Conservation (phyloP, 2,329 filamentous ascomycete genomes). For the Thielaviopsis musarum region DNA sequence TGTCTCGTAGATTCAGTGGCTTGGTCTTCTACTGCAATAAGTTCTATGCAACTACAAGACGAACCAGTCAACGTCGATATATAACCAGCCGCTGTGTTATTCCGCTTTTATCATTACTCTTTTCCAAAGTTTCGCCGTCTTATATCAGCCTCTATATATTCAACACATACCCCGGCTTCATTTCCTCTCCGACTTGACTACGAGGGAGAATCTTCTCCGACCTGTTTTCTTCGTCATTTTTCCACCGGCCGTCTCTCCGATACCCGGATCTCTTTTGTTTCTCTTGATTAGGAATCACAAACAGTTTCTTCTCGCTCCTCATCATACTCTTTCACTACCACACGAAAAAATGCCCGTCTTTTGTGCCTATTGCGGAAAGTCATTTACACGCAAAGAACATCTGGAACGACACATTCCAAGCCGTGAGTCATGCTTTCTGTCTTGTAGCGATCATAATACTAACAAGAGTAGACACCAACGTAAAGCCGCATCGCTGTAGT, state of each 20-base stretch:
- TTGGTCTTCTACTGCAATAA: background rate
- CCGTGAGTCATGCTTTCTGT: conserved; percentile 23
- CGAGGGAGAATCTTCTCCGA: background rate
- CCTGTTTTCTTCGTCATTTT: background rate
- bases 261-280: background rate
- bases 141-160: background rate
- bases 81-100: background rate
- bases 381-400: conserved; percentile 38
- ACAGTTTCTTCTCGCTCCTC: background rate
- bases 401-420: conserved; percentile 37
- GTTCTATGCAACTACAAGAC: background rate
- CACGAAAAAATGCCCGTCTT: conserved; percentile 21
- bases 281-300: background rate
- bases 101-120: background rate
- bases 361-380: conserved; percentile 37
- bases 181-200: background rate
- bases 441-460: conserved; percentile 6
- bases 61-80: background rate
- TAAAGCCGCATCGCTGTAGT: conserved; percentile 34
- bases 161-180: background rate
- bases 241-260: background rate
- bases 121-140: background rate
- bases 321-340: background rate
- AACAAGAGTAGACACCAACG: conserved; percentile 30
- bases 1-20: background rate